phyloP scores from a whole-genome alignment of 78 protist species.

The Fonticula alba region DNA sequence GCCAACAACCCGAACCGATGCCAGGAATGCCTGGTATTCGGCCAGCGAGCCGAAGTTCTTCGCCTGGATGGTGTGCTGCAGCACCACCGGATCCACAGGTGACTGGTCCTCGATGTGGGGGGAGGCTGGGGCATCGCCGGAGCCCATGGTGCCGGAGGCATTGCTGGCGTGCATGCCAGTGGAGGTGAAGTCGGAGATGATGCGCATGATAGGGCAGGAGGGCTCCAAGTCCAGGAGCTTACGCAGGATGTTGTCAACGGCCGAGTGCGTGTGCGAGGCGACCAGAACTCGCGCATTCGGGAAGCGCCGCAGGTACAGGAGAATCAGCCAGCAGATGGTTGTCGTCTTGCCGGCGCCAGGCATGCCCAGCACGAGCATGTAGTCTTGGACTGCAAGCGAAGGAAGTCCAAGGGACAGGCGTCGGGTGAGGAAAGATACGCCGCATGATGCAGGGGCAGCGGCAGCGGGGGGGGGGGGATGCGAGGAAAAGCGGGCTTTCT shows the following conservation, averaged over 20 bases:
- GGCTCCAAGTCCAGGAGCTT: slow-evolving; percentile 21
- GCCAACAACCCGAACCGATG: slow-evolving; percentile 21
- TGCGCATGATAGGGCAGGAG: slow-evolving; percentile 34
- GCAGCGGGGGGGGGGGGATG: neutral
- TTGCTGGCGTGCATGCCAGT: too few species aligned
- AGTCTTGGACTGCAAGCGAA: slow-evolving; percentile 26
- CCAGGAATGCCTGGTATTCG: neutral
- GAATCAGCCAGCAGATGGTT: slow-evolving; percentile 20
- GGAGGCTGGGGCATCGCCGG: too few species aligned
- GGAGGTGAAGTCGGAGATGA: slow-evolving; percentile 74
- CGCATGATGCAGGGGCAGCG: neutral
- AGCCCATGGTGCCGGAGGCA: too few species aligned
- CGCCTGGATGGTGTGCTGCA: too few species aligned
- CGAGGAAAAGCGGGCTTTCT: neutral
- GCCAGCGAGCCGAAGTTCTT: too few species aligned
- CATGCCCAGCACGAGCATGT: slow-evolving; percentile 53
- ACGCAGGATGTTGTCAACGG: slow-evolving; percentile 41
- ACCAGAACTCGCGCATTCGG: slow-evolving; percentile 21
- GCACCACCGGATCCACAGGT: too few species aligned
- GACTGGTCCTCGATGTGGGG: too few species aligned
- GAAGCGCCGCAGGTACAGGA: neutral
- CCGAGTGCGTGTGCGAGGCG: slow-evolving; percentile 51
- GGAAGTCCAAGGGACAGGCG: neutral
- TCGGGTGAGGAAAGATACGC: neutral
- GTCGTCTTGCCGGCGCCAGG: slow-evolving; percentile 77